These are phyloP conservation scores for Erucastrum elatum DNA, from an alignment of 345 rosid species.

Conservation along the genomic window DNA sequence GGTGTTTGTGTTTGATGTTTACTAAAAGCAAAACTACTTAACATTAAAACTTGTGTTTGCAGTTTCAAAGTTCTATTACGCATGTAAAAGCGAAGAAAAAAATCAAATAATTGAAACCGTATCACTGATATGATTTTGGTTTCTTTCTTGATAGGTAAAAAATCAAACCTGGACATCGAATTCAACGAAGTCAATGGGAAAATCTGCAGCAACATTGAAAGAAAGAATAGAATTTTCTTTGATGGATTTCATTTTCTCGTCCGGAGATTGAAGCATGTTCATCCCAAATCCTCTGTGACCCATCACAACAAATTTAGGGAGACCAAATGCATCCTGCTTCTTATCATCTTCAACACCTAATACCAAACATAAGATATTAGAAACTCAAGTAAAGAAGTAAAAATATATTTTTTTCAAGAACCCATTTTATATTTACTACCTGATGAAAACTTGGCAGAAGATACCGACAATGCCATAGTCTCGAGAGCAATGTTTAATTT, in stretches of 20 bases:
- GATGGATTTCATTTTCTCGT: constrained; percentile 51
- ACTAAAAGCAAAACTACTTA: background rate
- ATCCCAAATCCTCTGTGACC: constrained; percentile 79
- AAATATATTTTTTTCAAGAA: background rate
- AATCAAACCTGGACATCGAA: constrained; percentile 71
- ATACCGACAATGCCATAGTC: constrained; percentile 39
- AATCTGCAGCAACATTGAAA: constrained; percentile 54
- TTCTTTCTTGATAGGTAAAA: background rate
- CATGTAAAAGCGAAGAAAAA: background rate
- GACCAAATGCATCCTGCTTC: constrained; percentile 13
- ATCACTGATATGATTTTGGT: background rate
- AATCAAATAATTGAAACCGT: background rate
- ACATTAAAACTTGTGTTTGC: background rate
- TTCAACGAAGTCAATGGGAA: constrained; percentile 63
- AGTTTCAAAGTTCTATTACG: background rate
- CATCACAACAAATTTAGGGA: constrained; percentile 56
- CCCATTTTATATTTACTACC: constrained; percentile 23
- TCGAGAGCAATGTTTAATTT: constrained; percentile 46
- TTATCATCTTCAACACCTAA: constrained; percentile 38
- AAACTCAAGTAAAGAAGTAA: background rate
- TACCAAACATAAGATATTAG: background rate
- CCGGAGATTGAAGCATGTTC: constrained; percentile 55
- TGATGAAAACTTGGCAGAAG: constrained; percentile 30
- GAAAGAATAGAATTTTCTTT: constrained; percentile 65
- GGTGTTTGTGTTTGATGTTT: too few relatives aligned